Evolutionary conservation across 2,329 filamentous ascomycete genomes (phyloP).

Genomic region (Leptographium lundbergii): DNA sequence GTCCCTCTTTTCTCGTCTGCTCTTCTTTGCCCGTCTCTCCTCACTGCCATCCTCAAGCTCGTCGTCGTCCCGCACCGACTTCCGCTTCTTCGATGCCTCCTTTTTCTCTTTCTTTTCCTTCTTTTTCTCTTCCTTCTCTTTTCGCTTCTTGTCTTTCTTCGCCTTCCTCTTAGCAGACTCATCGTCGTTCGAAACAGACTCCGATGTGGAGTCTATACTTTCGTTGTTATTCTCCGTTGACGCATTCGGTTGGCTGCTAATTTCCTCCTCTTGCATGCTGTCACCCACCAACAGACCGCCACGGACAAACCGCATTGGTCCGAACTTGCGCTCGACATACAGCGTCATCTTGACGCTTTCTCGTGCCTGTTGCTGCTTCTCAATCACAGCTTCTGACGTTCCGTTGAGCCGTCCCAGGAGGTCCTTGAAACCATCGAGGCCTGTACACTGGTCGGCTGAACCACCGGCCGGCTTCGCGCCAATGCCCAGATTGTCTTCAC

Average conservation of each 20-base stretch:
- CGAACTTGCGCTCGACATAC: constrained; percentile 66
- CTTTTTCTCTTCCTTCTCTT: constrained; percentile 29
- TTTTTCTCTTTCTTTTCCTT: constrained; percentile 22
- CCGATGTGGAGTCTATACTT: constrained; percentile 9
- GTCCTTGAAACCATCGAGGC: constrained; percentile 75
- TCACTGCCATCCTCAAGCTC: constrained; percentile 22
- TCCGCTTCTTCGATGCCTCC: constrained; percentile 38
- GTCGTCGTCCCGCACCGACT: constrained; percentile 20
- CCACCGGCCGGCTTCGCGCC: constrained; percentile 57
- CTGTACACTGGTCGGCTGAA: constrained; percentile 66
- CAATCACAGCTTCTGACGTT: constrained; percentile 60
- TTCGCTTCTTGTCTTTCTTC: constrained; percentile 28
- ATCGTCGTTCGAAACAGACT: constrained; percentile 3
- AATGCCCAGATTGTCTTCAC: constrained; percentile 83
- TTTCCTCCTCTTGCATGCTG: constrained; percentile 33
- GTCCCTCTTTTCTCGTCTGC: constrained; percentile 23
- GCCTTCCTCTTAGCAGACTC: constrained; percentile 3
- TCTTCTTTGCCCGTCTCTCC: constrained; percentile 21
- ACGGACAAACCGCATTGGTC: constrained; percentile 71
- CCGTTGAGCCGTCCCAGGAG: constrained; percentile 83
- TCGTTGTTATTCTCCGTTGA: constrained; percentile 12
- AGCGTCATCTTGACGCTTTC: constrained; percentile 59
- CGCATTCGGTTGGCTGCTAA: neutral
- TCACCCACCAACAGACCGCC: constrained; percentile 61
- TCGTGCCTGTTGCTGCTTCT: constrained; percentile 54